A percentile compares a stretch with the other conserved stretches of the same genome.
Conservation (phyloP, 2,329 filamentous ascomycete genomes). For the Aspergillus fumigatus region DNA sequence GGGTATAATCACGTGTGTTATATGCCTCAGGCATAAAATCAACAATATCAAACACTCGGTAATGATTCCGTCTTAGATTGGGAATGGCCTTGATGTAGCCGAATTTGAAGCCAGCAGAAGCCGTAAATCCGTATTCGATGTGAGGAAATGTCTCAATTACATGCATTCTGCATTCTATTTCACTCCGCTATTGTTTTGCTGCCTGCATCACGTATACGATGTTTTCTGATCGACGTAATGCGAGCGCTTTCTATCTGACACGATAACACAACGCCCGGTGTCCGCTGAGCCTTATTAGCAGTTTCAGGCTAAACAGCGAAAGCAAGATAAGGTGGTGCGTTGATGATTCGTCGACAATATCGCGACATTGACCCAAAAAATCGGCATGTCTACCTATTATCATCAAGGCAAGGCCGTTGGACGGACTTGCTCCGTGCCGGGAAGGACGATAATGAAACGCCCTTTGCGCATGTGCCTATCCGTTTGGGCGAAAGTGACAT, state of each 20-base stretch:
- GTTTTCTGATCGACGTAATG: not conserved
- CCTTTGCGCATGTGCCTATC: not conserved
- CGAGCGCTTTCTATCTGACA: not conserved
- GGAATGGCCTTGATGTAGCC: not conserved
- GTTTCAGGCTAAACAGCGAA: not conserved
- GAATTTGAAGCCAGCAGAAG: not conserved
- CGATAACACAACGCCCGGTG: not conserved
- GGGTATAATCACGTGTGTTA: slow-evolving; percentile 20
- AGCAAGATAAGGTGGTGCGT: not conserved
- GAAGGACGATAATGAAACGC: not conserved
- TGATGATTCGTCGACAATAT: not conserved
- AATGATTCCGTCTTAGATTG: not conserved
- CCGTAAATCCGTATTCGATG: not conserved
- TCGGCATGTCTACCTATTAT: not conserved
- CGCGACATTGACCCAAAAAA: not conserved
- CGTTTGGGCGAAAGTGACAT: not conserved
- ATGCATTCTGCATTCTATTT: not conserved
- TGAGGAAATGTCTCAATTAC: not conserved
- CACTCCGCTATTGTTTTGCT: not conserved
- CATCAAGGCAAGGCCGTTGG: not conserved
- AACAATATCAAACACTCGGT: not conserved
- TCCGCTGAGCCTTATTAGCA: not conserved
- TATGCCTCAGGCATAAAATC: not conserved
- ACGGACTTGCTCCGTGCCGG: not conserved
- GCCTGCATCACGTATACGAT: not conserved